Base-by-base conservation (phyloP, 2,329 filamentous ascomycete species). In the Drechslerella dactyloides region DNA sequence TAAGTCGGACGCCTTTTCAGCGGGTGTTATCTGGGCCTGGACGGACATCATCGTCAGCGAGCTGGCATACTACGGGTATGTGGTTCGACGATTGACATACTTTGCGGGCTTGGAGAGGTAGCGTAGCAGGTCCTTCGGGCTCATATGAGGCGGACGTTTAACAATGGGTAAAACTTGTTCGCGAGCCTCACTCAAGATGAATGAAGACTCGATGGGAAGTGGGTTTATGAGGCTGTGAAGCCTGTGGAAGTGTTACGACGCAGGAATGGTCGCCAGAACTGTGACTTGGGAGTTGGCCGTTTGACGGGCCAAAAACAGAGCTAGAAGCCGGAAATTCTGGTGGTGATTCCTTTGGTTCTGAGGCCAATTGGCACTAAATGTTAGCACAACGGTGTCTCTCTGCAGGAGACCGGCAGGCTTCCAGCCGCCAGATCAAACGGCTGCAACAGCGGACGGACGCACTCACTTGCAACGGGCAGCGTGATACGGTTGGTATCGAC, bases 41-140 rank as follows among this genome's bases (percentile, higher is more conserved):
- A 58, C 51, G 23, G 7, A 69, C n/a, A 21, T 48, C 3, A 5
- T 50, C 73, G 55, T 69, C 48, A 74, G 69, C 30, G 52, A 65
- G 35, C 40, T 24, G 61, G 37, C 56, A 74, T 58, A 54, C 35
- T 23, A 64, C 46, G 11, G 51, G 19, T 17, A 42, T 61, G 5
- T 56, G 42, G 5, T 37, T 57, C n/a, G 30, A 8, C 58, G 52
- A 54, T 58, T 74, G 58, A 83, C 90, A 80, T 83, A 96, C 92
- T 96, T 96, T 81, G 91, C 90, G 80, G 91, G 91, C 85, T 94
- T 94, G 80, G 91, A 96, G 78, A 96, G 87, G 84, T 96, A 94
- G 83, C 91, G 90, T 80, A 96, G 87, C 79, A 96, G 87, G 82
- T 96, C 90, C 83, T 89, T 90, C 81, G 86, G 89, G 89, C 87